Evolutionary conservation across 106 monocot species (phyloP).

Genomic region (Dendrobium catenatum): DNA sequence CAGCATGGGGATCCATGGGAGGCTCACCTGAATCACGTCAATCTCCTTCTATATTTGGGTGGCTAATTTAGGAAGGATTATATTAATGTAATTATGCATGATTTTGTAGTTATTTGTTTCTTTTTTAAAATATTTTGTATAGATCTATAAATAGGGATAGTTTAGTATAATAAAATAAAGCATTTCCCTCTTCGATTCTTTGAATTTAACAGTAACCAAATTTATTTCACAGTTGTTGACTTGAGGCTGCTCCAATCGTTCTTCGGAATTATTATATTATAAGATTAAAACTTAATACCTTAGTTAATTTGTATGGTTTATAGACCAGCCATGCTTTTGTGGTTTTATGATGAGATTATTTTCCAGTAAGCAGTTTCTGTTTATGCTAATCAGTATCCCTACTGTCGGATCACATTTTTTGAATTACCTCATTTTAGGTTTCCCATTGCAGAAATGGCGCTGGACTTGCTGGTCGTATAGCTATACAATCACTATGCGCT

Average conservation of each 20-base stretch:
- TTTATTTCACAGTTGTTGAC: neutral
- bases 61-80: too few relatives aligned
- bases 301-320: neutral
- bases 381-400: neutral
- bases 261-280: neutral
- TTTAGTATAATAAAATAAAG: too few relatives aligned
- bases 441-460: slow-evolving; percentile 29
- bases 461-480: slow-evolving; percentile 60
- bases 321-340: neutral
- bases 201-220: neutral
- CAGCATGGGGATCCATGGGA: too few relatives aligned
- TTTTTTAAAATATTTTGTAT: too few relatives aligned
- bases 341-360: neutral
- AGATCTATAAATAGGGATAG: too few relatives aligned
- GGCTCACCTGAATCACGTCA: too few relatives aligned
- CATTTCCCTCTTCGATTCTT: too few relatives aligned
- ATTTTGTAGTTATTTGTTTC: too few relatives aligned
- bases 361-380: neutral
- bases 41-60: too few relatives aligned
- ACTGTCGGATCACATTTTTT: neutral
- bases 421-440: slow-evolving; percentile 8
- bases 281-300: neutral
- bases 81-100: too few relatives aligned
- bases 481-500: slow-evolving; percentile 89
- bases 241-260: neutral